These are phyloP conservation scores for Marchantia polymorpha DNA, from an alignment of 225 moss, liverwort and hornwort genomes.

Conservation along the genomic window DNA sequence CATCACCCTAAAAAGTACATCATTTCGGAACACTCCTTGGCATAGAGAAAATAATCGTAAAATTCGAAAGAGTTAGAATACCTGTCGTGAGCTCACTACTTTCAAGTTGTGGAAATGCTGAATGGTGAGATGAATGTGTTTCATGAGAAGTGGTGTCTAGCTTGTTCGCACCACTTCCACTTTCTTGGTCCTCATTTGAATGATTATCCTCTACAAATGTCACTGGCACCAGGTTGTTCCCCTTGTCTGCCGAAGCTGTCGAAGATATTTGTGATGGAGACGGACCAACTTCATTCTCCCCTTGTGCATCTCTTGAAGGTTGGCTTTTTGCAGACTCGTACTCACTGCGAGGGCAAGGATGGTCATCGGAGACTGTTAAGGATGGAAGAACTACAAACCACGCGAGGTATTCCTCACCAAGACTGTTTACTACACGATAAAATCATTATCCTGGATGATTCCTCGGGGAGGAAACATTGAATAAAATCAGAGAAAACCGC, in stretches of 20 bases:
- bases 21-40: too few species aligned
- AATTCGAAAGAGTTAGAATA: neutral
- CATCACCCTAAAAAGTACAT: too few species aligned
- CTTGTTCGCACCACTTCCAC: conserved; percentile 10
- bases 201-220: neutral
- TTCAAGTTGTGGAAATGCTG: conserved; percentile 9
- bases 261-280: conserved; percentile 1
- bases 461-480: too few species aligned
- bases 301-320: neutral
- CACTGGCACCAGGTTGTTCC: neutral
- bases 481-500: too few species aligned
- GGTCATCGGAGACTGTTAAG: neutral
- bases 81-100: conserved; percentile 7
- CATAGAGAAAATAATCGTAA: neutral
- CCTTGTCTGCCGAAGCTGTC: conserved; percentile 1
- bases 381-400: neutral
- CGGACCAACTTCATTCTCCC: neutral
- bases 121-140: conserved; percentile 1
- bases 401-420: too few species aligned
- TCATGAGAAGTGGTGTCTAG: conserved; percentile 1
- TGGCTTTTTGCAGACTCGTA: conserved; percentile 7
- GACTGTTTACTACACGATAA: too few species aligned
- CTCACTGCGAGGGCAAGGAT: conserved; percentile 4
- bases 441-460: too few species aligned
- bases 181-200: neutral